phyloP scores from a whole-genome alignment of 2,329 filamentous ascomycete genomes.

The Fusarium annulatum region DNA sequence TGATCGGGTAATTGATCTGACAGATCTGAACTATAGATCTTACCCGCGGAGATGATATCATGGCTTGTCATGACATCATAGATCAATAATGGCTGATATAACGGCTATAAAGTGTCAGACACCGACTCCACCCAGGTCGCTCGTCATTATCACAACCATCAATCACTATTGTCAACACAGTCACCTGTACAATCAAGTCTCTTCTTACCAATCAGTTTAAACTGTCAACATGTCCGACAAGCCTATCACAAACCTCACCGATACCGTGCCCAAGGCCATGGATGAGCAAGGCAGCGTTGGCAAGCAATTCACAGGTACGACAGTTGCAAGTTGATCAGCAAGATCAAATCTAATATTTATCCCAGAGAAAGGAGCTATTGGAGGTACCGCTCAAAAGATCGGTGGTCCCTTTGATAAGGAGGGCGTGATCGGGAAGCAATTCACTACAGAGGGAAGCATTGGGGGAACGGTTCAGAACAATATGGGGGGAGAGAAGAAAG shows the following conservation, averaged over 20 bases:
- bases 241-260: not conserved
- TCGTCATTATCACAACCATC: not conserved
- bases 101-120: not conserved
- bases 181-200: not conserved
- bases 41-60: not conserved
- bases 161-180: not conserved
- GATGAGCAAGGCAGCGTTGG: slow-evolving; percentile 63
- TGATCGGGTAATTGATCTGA: not conserved
- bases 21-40: accelerated
- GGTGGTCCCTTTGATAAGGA: slow-evolving; percentile 63
- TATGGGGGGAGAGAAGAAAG: slow-evolving; percentile 54
- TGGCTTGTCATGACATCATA: not conserved
- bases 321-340: accelerated
- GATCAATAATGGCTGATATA: not conserved
- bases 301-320: slow-evolving; percentile 64
- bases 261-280: slow-evolving; percentile 53
- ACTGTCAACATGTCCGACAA: slow-evolving; percentile 29
- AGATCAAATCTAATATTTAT: accelerated
- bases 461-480: slow-evolving; percentile 63
- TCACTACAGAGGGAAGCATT: slow-evolving; percentile 63
- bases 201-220: accelerated
- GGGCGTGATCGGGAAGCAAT: slow-evolving; percentile 65
- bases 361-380: slow-evolving; percentile 59
- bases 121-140: accelerated
- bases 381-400: slow-evolving; percentile 61